A percentile compares a stretch with the other conserved stretches of the same genome.
Conservation (phyloP, 495 filamentous ascomycete genomes). For the Neurospora cerealis region DNA sequence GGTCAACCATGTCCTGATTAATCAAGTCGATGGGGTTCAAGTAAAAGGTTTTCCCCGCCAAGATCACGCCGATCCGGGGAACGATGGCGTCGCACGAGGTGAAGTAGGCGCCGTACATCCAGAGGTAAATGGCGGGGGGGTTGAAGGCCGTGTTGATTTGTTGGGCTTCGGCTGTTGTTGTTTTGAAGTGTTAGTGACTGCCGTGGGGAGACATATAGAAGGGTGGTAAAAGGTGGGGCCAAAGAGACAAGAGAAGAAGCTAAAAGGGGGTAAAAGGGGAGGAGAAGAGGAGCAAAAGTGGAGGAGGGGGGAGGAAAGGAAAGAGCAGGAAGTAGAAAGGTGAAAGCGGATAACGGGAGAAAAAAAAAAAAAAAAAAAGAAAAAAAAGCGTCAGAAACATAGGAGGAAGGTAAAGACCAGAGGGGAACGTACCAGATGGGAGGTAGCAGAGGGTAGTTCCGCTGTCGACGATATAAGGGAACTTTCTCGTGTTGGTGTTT, state of each 20-base stretch:
- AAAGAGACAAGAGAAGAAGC: too few species aligned
- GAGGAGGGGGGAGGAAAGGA: too few species aligned
- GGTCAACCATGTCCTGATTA: slow-evolving; percentile 25
- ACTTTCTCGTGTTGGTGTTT: slow-evolving; percentile 21
- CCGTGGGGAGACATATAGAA: too few species aligned
- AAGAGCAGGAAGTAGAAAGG: too few species aligned
- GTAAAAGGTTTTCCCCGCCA: slow-evolving; percentile 39
- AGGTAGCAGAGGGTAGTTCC: slow-evolving; percentile 37
- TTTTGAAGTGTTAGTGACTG: too few species aligned
- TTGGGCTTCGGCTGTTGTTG: slow-evolving; percentile 31
- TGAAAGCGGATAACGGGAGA: too few species aligned
- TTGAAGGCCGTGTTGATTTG: slow-evolving; percentile 40
- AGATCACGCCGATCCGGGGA: slow-evolving; percentile 42
- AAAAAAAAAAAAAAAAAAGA: too few species aligned
- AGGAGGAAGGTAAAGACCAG: too few species aligned
- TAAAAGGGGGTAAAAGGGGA: too few species aligned
- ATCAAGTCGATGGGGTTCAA: slow-evolving; percentile 50
- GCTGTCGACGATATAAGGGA: slow-evolving; percentile 38
- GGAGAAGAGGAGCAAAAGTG: too few species aligned
- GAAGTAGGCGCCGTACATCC: slow-evolving; percentile 36
- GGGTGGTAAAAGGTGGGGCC: too few species aligned
- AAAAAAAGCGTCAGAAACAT: too few species aligned
- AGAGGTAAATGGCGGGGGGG: slow-evolving; percentile 42
- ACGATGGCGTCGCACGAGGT: slow-evolving; percentile 46
- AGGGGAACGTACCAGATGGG: slow-evolving; percentile 28